These are phyloP conservation scores for Coemansia sp. DNA, from an alignment of 192 early-diverging fungal genomes.

Conservation along the genomic window DNA sequence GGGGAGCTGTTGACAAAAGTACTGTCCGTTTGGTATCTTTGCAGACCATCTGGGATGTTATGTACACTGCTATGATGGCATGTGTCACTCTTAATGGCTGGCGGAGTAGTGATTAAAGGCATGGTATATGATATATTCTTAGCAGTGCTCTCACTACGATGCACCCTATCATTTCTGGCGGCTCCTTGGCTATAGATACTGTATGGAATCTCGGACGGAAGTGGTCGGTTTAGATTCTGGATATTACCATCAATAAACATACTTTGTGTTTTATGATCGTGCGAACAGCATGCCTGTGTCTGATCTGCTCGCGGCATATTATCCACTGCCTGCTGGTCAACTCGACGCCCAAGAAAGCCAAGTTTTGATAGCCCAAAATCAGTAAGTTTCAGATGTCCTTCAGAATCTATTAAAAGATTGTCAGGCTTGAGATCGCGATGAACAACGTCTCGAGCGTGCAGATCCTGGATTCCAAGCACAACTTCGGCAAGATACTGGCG, in stretches of 20 bases:
- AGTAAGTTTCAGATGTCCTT: constrained; percentile 89
- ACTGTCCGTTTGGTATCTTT: not conserved
- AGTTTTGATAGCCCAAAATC: constrained; percentile 83
- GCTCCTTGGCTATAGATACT: not conserved
- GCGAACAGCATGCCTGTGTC: not conserved
- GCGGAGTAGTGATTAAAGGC: constrained; percentile 14
- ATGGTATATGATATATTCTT: not conserved
- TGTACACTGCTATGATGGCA: not conserved
- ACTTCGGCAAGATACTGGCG: constrained; percentile 88
- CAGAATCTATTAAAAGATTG: constrained; percentile 84
- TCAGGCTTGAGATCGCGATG: constrained; percentile 81
- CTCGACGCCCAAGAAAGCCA: constrained; percentile 48
- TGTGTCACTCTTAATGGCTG: constrained; percentile 5
- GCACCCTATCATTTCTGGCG: not conserved
- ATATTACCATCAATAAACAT: not conserved
- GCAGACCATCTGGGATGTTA: no score
- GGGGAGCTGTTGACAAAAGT: not conserved
- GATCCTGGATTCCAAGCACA: constrained; percentile 81
- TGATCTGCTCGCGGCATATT: not conserved
- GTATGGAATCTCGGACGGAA: constrained; percentile 1
- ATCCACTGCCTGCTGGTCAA: constrained; percentile 32
- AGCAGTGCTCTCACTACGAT: not conserved
- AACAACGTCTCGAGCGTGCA: constrained; percentile 82
- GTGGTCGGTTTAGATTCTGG: not conserved
- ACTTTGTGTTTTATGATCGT: not conserved